Evolutionary conservation across 192 early-diverging fungal genomes (phyloP), one percentile per base, ranked within the genome.

Genomic region (Backusella tuberculispora): DNA sequence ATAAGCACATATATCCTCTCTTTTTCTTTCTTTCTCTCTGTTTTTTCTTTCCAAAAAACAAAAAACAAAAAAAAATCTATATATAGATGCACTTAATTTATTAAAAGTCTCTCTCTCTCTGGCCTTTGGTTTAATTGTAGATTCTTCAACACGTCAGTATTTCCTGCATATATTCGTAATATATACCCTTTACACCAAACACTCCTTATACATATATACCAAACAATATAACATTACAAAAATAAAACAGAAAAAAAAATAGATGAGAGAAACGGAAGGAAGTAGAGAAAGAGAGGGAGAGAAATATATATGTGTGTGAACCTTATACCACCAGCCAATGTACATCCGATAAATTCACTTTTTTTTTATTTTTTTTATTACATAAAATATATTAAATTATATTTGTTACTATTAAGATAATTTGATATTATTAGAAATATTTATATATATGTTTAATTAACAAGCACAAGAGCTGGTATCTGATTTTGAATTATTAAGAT

Each of bases 401-500:
- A 40, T 26, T 65, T 65, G 17, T 65, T 65, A 46, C 13, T 46
- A 60, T 60, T 19, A 6, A 19, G 9, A 53, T 17, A 53, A 3
- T 6, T 17, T 3, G 50, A 21, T 65, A 65, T 65, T 24, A 64
- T 6, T 13, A 15, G 6, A 38, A n/a, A 6, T 46, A 46, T 46
- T 13, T 46, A 13, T 13, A 9, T 6, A 6, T 46, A 46, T 46
- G 45, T 9, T 13, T 46, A 9, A 46, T 71, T 75, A 79, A 56
- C 78, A 79, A 10, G 74, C 70, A 67, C 78, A 73, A 1, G 42
- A 19, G 45, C 74, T 79, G 48, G 64, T 70, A 43, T 79, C 78
- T n/a, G 74, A 38, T 29, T 63, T 68, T 14, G 69, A 67, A 38
- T 75, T 79, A 29, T 46, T 72, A 34, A 75, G 42, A 53, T 79